A percentile compares a stretch with the other conserved stretches of the same genome.
Conservation (phyloP, 1,284 basidiomycete species). For the Tausonia pullulans region DNA sequence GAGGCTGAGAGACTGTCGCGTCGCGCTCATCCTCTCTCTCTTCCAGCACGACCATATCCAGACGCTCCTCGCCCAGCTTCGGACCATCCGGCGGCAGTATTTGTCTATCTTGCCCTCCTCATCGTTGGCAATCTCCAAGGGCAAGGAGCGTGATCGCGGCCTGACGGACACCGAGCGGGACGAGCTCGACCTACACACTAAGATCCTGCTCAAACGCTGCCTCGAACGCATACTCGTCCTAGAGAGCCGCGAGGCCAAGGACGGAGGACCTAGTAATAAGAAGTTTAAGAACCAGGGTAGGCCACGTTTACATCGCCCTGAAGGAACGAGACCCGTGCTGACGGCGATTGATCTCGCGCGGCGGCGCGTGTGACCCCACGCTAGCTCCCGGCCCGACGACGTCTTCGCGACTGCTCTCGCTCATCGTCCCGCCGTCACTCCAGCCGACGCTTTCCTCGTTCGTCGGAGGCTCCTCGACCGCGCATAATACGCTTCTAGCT, state of each 20-base stretch:
- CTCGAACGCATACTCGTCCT: conserved; percentile 23
- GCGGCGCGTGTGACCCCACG: not conserved
- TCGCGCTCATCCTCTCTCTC: not conserved
- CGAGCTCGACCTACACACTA: conserved; percentile 45
- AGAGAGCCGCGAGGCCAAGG: conserved; percentile 23
- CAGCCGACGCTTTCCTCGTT: conserved; percentile 20
- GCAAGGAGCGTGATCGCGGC: conserved; percentile 22
- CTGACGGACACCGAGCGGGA: conserved; percentile 44
- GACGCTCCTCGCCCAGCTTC: conserved; percentile 21
- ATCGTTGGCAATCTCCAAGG: conserved; percentile 14
- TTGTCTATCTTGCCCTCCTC: conserved; percentile 26
- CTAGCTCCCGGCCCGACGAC: conserved; percentile 11
- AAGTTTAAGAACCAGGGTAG: not conserved
- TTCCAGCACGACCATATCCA: conserved; percentile 12
- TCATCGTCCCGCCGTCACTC: conserved; percentile 30
- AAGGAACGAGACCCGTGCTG: not conserved
- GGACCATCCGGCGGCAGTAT: conserved; percentile 32
- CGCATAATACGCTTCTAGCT: conserved; percentile 30
- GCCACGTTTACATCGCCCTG: not conserved
- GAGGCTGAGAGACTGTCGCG: not conserved
- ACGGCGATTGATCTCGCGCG: too few relatives aligned
- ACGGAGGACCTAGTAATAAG: not conserved
- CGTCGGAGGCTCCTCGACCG: conserved; percentile 5
- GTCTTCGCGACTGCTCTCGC: conserved; percentile 22
- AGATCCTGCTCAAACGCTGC: conserved; percentile 41